phyloP scores from a whole-genome alignment of 2,329 filamentous ascomycete genomes.

The Geosmithia flava region DNA sequence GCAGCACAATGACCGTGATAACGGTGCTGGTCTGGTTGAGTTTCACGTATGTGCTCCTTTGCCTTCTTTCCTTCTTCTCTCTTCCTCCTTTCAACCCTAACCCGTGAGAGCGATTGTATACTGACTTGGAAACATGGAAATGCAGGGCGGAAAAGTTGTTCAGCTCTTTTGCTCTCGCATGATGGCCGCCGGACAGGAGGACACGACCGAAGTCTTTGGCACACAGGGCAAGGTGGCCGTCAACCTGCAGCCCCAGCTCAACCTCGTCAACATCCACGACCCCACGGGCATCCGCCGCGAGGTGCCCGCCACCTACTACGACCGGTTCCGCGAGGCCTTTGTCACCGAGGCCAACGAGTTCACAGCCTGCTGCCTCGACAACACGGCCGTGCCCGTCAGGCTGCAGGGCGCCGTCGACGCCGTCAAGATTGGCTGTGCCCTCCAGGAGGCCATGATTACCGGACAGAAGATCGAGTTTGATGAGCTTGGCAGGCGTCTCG shows the following conservation, averaged over 20 bases:
- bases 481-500: constrained; percentile 31
- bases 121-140: background rate
- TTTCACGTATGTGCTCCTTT: constrained; percentile 27
- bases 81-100: constrained; percentile 2
- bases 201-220: constrained; percentile 55
- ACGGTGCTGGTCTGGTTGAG: constrained; percentile 43
- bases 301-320: constrained; percentile 50
- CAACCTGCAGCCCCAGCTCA: constrained; percentile 43
- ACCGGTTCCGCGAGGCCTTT: constrained; percentile 49
- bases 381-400: constrained; percentile 41
- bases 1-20: constrained; percentile 17
- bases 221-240: constrained; percentile 51
- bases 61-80: no score
- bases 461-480: constrained; percentile 48
- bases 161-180: constrained; percentile 53
- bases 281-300: constrained; percentile 35
- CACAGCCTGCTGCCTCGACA: constrained; percentile 43
- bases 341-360: constrained; percentile 54
- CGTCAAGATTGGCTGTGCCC: constrained; percentile 45
- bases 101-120: no score
- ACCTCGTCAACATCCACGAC: constrained; percentile 43
- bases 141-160: constrained; percentile 41
- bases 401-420: constrained; percentile 43
- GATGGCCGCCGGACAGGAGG: constrained; percentile 57
- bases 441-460: constrained; percentile 43